phyloP scores from a whole-genome alignment of 2,329 filamentous ascomycete species.

The Cryphonectria japonica region DNA sequence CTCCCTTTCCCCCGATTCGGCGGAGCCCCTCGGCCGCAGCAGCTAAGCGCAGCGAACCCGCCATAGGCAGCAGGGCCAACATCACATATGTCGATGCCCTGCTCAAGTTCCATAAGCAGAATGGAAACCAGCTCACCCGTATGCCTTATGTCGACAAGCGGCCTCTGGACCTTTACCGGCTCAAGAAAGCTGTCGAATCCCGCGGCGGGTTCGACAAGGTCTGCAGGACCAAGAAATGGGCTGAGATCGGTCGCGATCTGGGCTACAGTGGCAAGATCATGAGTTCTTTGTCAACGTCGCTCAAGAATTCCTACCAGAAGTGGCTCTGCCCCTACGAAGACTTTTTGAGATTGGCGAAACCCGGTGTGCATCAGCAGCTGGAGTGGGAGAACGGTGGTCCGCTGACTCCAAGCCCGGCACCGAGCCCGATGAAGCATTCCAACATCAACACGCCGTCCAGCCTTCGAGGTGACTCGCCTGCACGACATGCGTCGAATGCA shows the following conservation, averaged over 20 bases:
- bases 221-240: constrained; percentile 98
- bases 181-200: constrained; percentile 96
- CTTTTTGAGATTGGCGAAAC: constrained; percentile 87
- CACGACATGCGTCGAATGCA: constrained; percentile 58
- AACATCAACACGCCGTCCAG: constrained; percentile 62
- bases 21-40: constrained; percentile 40
- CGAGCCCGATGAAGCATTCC: constrained; percentile 71
- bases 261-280: constrained; percentile 99
- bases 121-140: constrained; percentile 90
- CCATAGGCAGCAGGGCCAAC: constrained; percentile 87
- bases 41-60: constrained; percentile 32
- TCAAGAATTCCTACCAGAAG: constrained; percentile 97
- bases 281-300: constrained; percentile 94
- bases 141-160: constrained; percentile 98
- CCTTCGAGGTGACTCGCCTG: constrained; percentile 68
- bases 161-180: constrained; percentile 88
- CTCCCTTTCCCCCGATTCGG: constrained; percentile 21
- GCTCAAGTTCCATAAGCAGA: constrained; percentile 94
- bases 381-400: constrained; percentile 93
- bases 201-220: constrained; percentile 95
- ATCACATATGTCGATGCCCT: constrained; percentile 95
- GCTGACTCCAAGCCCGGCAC: constrained; percentile 74
- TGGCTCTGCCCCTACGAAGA: constrained; percentile 98
- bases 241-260: constrained; percentile 93
- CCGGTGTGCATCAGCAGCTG: constrained; percentile 93